A percentile compares a stretch with the other conserved stretches of the same genome.
Conservation (phyloP, 768 basidiomycete species). For the Mycena galericulata region DNA sequence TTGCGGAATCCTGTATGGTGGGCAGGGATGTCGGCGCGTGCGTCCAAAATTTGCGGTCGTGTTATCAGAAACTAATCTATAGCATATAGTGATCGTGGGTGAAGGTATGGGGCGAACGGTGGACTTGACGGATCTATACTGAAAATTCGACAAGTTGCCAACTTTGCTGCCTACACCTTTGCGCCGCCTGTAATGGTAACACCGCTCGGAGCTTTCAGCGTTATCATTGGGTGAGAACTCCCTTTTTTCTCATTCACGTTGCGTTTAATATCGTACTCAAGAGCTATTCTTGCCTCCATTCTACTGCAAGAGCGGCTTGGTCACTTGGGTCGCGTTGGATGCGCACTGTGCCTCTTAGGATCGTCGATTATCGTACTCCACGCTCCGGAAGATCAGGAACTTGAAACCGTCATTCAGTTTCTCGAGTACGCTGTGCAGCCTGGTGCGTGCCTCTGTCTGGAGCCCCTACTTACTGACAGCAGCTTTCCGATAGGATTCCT, state of each 20-base stretch:
- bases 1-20: conserved; percentile 96
- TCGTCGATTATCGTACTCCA: conserved; percentile 96
- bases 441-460: conserved; percentile 66
- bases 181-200: conserved; percentile 98
- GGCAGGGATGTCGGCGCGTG: conserved; percentile 93
- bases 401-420: conserved; percentile 94
- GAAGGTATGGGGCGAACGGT: conserved; percentile 71
- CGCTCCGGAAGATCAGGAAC: conserved; percentile 95
- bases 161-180: conserved; percentile 97
- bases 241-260: background rate
- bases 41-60: conserved; percentile 48
- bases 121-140: background rate
- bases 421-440: conserved; percentile 89
- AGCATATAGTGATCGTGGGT: conserved; percentile 81
- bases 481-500: conserved; percentile 74
- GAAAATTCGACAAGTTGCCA: conserved; percentile 63
- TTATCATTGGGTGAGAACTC: conserved; percentile 87
- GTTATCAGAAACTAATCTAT: conserved; percentile 1
- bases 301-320: conserved; percentile 94
- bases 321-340: conserved; percentile 89
- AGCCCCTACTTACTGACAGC: background rate
- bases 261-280: conserved; percentile 45
- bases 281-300: conserved; percentile 94
- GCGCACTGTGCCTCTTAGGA: conserved; percentile 88
- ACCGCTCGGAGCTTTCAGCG: conserved; percentile 93